phyloP scores from a whole-genome alignment of 495 filamentous ascomycete genomes.

The Penicillium malachiteum region DNA sequence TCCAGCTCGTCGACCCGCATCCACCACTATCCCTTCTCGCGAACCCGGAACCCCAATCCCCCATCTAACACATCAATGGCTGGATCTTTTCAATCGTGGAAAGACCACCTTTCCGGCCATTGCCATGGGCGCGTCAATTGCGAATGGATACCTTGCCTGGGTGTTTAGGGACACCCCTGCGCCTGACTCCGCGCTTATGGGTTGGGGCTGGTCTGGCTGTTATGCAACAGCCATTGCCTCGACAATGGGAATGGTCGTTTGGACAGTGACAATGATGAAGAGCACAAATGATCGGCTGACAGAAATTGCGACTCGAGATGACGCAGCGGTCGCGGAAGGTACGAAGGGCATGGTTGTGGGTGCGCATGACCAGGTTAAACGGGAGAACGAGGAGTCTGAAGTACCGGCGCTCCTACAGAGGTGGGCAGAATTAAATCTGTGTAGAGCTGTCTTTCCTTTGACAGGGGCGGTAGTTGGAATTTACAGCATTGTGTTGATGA shows the following conservation, averaged over 20 bases:
- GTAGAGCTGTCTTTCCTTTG: conserved; percentile 18
- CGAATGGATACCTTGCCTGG: conserved; percentile 33
- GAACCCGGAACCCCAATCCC: conserved; percentile 17
- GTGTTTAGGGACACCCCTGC: conserved; percentile 12
- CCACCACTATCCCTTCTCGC: conserved; percentile 7
- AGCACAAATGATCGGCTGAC: conserved; percentile 23
- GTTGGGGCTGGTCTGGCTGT: conserved; percentile 13
- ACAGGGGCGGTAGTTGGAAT: conserved; percentile 23
- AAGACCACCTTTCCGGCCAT: conserved; percentile 24
- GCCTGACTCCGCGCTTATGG: conserved; percentile 1
- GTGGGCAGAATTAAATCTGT: conserved; percentile 24
- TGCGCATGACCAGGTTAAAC: conserved; percentile 18
- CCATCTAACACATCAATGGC: conserved; percentile 33
- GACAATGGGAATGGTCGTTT: conserved; percentile 34
- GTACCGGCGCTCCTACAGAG: conserved; percentile 17
- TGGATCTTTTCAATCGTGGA: conserved; percentile 28
- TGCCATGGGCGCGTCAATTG: conserved; percentile 19
- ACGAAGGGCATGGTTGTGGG: conserved; percentile 15
- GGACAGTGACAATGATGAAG: conserved; percentile 29
- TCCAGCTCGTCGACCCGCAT: conserved; percentile 18
- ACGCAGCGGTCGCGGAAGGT: conserved; percentile 17
- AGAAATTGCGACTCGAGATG: conserved; percentile 24
- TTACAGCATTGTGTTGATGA: conserved; percentile 17
- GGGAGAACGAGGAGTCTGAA: conserved; percentile 22
- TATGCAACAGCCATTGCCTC: conserved; percentile 24